These are phyloP conservation scores for Mycena indigotica DNA, from an alignment of 768 basidiomycete genomes.

Conservation along the genomic window DNA sequence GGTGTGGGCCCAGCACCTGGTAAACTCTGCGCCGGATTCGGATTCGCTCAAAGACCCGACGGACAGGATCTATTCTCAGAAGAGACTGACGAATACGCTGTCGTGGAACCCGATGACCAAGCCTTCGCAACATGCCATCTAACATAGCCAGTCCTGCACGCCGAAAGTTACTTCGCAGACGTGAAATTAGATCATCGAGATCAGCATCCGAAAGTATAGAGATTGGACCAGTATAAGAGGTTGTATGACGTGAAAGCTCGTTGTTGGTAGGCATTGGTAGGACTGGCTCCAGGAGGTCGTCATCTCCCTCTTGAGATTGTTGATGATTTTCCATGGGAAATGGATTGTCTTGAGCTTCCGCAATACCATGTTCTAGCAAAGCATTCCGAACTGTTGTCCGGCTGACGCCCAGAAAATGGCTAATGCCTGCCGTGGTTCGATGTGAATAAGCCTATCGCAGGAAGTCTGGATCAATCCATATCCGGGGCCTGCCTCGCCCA, in stretches of 20 bases:
- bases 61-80: slow-evolving; percentile 22
- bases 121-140: slow-evolving; percentile 17
- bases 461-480: slow-evolving; percentile 29
- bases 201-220: slow-evolving; percentile 26
- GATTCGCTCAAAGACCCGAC: slow-evolving; percentile 25
- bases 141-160: slow-evolving; percentile 26
- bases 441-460: slow-evolving; percentile 21
- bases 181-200: slow-evolving; percentile 21
- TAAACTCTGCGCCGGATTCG: slow-evolving; percentile 31
- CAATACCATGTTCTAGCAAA: slow-evolving; percentile 25
- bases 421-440: slow-evolving; percentile 18
- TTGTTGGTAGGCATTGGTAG: background rate
- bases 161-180: slow-evolving; percentile 26
- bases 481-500: slow-evolving; percentile 26
- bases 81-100: slow-evolving; percentile 16
- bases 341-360: slow-evolving; percentile 22
- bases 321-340: slow-evolving; percentile 2
- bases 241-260: background rate
- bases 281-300: background rate
- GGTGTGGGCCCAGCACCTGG: slow-evolving; percentile 34
- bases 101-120: slow-evolving; percentile 25
- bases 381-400: slow-evolving; percentile 22
- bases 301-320: background rate
- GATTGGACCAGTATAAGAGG: background rate
- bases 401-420: slow-evolving; percentile 11